Evolutionary conservation across 768 basidiomycete species (phyloP), one percentile per base, ranked within the genome.

Genomic region (Sporobolomyces roseus): DNA sequence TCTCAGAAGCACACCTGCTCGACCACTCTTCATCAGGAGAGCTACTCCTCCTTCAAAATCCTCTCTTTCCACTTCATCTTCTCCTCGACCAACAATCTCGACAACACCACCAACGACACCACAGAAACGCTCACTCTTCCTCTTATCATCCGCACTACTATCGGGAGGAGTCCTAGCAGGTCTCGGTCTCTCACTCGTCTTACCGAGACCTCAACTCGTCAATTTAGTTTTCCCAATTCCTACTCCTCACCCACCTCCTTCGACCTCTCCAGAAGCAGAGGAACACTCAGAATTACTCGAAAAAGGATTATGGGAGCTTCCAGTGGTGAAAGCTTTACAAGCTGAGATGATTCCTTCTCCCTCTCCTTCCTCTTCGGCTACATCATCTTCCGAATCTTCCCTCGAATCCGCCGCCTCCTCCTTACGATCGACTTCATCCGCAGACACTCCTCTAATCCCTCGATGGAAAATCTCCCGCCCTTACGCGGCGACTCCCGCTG

Each of bases 181-280:
- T 23, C 27, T 63, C 55, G 49, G 38, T 35, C 50, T 68, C 49
- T 50, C 71, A 19, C 50, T 68, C 54, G 49, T 55, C 43, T 19
- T 90, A 88, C 9, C 90, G 87, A 9, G 78, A 83, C 71, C 71
- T 0, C 54, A 55, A 0, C 77, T 87, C 32, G 75, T 88, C 43
- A 82, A 86, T 25, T 82, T 90, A 59, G 79, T 94, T 30, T 88
- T 87, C 53, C 92, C 93, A 4, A 83, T 88, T 14, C 81, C 84
- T 0, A 88, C 91, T 0, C 89, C 91, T 1, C 84, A 87, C 0
- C 88, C 91, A 0, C 84, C 83, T 23, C 82, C 83, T 68, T 82
- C 81, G 17, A 82, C 83, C 66, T 85, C 86, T 4, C 82, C 81
- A 1, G 84, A 85, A 68, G 85, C 88, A 0, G 77, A 83, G 43